Evolutionary conservation across 345 rosid species (phyloP).

Genomic region (Corchorus capsularis): DNA sequence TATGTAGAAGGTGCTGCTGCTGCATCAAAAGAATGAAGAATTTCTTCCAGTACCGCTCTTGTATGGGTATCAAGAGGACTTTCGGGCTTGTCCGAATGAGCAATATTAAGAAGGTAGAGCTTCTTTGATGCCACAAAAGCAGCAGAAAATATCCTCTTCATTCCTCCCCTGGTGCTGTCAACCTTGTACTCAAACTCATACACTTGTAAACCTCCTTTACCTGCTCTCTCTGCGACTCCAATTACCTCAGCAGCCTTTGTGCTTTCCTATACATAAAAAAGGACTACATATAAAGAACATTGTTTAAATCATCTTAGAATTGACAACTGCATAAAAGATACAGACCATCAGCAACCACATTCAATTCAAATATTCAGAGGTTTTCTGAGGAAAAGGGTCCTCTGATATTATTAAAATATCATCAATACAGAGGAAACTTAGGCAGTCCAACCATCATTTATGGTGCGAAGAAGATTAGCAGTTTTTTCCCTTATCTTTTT

Average conservation of each 20-base stretch:
- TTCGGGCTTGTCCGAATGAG: constrained; percentile 77
- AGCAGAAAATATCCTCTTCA: constrained; percentile 82
- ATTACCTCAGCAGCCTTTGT: constrained; percentile 76
- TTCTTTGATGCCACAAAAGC: constrained; percentile 77
- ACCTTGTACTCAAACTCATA: constrained; percentile 83
- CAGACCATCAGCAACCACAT: background rate
- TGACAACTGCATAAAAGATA: background rate
- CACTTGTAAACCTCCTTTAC: constrained; percentile 57
- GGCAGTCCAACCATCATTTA: background rate
- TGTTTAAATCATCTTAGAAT: background rate
- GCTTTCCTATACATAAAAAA: constrained; percentile 60
- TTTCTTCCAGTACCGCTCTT: constrained; percentile 60
- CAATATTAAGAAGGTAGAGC: constrained; percentile 71
- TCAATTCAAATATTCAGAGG: background rate
- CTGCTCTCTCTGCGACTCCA: constrained; percentile 66
- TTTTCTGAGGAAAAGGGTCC: background rate
- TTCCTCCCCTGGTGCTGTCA: constrained; percentile 86
- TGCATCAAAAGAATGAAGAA: constrained; percentile 78
- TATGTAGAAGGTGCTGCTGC: constrained; percentile 28
- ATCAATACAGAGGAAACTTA: background rate
- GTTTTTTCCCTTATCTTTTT: background rate
- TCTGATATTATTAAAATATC: background rate
- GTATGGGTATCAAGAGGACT: constrained; percentile 65
- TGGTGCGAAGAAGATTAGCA: background rate
- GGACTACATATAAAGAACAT: background rate